Evolutionary conservation across 2,329 filamentous ascomycete species (phyloP), one percentile per base, ranked within the genome.

Genomic region (Aspergillus niger): DNA sequence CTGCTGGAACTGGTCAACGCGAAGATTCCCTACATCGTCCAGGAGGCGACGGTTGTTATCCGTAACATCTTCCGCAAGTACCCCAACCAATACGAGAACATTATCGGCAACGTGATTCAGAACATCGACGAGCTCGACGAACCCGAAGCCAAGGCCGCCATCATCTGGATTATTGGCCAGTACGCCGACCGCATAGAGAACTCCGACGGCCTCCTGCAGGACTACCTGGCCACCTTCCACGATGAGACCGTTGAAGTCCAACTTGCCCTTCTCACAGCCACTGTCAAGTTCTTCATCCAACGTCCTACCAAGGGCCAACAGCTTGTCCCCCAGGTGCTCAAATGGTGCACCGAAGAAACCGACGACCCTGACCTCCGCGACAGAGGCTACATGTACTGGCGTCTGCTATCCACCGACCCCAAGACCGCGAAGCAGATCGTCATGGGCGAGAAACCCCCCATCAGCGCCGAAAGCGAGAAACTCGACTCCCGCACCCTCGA

Each of bases 31-130:
- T 99, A 99, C 73, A 99, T 99, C 67, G 95, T 99, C 1, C 95
- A 99, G 78, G 95, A 99, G 81, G 95, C 95, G 15, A 99, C 95
- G 0, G 95, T 99, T 5, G 95, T 99, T 26, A 99, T 99, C 73
- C 90, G 92, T 67, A 99, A 99, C 76, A 99, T 99, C 71, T 99
- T 99, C 85, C 89, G 95, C 68, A 98, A 98, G 79, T 99, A 99
- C 72, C 95, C 95, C 8, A 97, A 99, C 74, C 92, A 97, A 75
- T 99, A 99, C 77, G 95, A 99, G 77, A 94, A 91, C 63, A 98
- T 99, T 76, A 99, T 99, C 72, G 89, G 91, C 54, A 96, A 93
- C 1, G 84, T 99, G 0, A 98, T 96, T 78, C 92, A 97, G 74
- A 94, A 99, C 70, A 86, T 99, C 24, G 95, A 99, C 77, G 96